These are phyloP conservation scores for Camptophora hylomeconis DNA, from an alignment of 2,329 filamentous ascomycete genomes.

Conservation along the genomic window DNA sequence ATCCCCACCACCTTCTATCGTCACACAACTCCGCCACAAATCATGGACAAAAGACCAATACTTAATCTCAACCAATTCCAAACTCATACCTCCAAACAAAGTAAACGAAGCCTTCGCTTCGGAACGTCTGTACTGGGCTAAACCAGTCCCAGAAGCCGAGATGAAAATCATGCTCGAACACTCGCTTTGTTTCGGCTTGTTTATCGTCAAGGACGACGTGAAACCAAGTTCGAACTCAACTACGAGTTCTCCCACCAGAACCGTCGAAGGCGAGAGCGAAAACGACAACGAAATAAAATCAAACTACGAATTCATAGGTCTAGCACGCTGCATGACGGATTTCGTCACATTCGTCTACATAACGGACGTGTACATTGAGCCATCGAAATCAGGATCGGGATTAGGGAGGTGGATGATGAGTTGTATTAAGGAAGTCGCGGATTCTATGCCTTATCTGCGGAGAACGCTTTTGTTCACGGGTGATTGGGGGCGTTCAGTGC, in stretches of 20 bases:
- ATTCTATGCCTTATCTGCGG: conserved; percentile 46
- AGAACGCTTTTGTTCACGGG: conserved; percentile 43
- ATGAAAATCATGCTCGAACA: conserved; percentile 42
- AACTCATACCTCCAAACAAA: conserved; percentile 40
- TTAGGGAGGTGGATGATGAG: conserved; percentile 53
- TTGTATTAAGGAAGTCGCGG: conserved; percentile 44
- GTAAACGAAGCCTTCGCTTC: conserved; percentile 44
- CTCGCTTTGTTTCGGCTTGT: conserved; percentile 49
- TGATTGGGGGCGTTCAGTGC: conserved; percentile 9
- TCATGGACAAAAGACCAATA: conserved; percentile 33
- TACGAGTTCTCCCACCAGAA: conserved; percentile 4
- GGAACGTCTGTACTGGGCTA: conserved; percentile 50
- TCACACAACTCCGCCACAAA: too few relatives aligned
- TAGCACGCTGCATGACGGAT: conserved; percentile 56
- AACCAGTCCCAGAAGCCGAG: conserved; percentile 34
- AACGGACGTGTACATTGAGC: conserved; percentile 54
- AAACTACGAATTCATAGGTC: conserved; percentile 33
- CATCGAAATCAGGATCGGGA: conserved; percentile 46
- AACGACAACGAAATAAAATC: conserved; percentile 17
- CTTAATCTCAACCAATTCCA: conserved; percentile 48
- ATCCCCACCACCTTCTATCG: too few relatives aligned
- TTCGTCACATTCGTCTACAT: conserved; percentile 55
- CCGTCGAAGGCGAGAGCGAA: conserved; percentile 9
- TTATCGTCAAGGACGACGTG: conserved; percentile 19
- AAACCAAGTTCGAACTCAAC: conserved; percentile 4